These are phyloP conservation scores for Mrakia gelida DNA, from an alignment of 768 basidiomycete genomes.

Conservation along the genomic window DNA sequence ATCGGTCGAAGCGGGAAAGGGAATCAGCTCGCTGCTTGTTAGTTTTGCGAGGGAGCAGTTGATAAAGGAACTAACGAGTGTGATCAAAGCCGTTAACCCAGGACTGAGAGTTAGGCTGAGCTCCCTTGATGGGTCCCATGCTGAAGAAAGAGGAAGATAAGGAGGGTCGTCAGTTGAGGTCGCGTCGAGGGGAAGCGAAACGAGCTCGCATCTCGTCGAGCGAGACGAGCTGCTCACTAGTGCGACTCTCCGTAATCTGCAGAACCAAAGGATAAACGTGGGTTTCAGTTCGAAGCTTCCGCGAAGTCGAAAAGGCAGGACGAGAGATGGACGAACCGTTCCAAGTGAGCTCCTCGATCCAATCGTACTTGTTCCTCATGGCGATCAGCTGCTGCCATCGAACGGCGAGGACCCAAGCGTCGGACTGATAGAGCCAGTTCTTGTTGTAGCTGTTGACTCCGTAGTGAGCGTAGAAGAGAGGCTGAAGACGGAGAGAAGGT, in stretches of 20 bases:
- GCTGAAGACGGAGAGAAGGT: conserved; percentile 45
- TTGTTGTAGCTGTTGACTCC: conserved; percentile 63
- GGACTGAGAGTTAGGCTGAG: conserved; percentile 63
- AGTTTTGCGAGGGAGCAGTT: too few species aligned
- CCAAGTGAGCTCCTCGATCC: conserved; percentile 62
- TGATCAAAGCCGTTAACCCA: conserved; percentile 58
- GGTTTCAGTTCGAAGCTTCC: not conserved
- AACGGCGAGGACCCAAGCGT: conserved; percentile 61
- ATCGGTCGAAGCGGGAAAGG: too few species aligned
- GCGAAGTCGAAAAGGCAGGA: not conserved
- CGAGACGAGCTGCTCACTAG: conserved; percentile 23
- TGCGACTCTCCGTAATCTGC: conserved; percentile 58
- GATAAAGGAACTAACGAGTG: not conserved
- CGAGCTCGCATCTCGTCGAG: not conserved
- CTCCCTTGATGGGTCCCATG: conserved; percentile 46
- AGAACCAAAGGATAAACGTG: not conserved
- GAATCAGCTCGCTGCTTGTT: too few species aligned
- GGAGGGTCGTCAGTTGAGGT: not conserved
- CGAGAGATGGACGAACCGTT: conserved; percentile 44
- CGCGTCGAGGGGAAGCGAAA: not conserved
- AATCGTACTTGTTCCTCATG: conserved; percentile 56
- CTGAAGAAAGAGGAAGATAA: conserved; percentile 10
- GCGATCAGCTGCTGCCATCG: conserved; percentile 65
- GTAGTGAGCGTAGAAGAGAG: conserved; percentile 80
- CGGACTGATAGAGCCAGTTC: conserved; percentile 61